Conservation (phyloP, 2,329 filamentous ascomycete species). For the Sporothrix euskadiensis region DNA sequence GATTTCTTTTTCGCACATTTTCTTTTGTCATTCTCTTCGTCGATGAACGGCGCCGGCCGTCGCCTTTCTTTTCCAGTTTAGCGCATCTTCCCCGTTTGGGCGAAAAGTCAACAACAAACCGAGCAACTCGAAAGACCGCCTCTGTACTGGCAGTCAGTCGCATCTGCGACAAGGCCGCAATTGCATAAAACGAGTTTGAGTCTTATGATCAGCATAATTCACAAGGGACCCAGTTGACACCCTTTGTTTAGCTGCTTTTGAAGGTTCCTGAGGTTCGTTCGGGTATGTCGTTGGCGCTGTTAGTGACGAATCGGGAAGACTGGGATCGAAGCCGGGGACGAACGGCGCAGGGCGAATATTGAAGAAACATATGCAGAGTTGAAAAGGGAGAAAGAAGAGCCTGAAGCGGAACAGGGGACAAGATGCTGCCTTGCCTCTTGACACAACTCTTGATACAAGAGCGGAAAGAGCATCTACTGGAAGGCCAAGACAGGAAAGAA, state of each 20-base stretch:
- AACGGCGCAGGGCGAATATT: neutral
- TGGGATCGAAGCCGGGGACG: neutral
- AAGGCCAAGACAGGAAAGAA: neutral
- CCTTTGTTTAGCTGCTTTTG: neutral
- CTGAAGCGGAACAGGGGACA: neutral
- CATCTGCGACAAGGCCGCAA: conserved; percentile 8
- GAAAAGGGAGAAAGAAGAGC: neutral
- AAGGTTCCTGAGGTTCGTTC: neutral
- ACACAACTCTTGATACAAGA: neutral
- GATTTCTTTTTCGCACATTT: neutral
- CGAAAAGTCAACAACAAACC: conserved; percentile 19
- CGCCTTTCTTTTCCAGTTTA: neutral
- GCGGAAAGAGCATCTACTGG: neutral
- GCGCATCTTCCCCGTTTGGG: conserved; percentile 22
- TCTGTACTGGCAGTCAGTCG: neutral
- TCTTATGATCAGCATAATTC: neutral
- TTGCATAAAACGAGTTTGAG: neutral
- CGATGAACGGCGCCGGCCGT: neutral
- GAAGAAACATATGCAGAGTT: neutral
- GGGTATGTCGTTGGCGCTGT: neutral
- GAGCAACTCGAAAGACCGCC: neutral
- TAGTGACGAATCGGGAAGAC: conserved; percentile 13
- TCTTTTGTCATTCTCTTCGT: neutral
- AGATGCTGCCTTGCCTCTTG: neutral
- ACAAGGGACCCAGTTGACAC: neutral